Conservation (phyloP, 306 rosid species). For the Quillaja saponaria region DNA sequence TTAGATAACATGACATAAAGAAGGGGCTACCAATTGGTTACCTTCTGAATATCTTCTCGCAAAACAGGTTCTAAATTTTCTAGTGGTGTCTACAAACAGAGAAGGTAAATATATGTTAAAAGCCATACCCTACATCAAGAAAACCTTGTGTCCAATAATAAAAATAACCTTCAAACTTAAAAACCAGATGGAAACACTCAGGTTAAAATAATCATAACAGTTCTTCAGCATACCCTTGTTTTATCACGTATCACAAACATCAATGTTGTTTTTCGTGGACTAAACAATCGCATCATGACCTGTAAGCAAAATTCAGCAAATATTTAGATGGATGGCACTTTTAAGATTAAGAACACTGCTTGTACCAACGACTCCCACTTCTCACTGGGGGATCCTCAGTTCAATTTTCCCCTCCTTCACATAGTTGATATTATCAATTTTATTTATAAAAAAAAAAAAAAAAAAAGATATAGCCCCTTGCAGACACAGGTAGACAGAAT, state of each 20-base stretch:
- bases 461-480: not conserved
- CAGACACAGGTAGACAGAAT: conserved; percentile 14
- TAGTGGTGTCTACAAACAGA: conserved; percentile 74
- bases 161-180: conserved; percentile 5
- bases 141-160: conserved; percentile 9
- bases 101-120: conserved; percentile 32
- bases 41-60: conserved; percentile 98
- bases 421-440: too few relatives aligned
- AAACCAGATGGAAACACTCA: conserved; percentile 3
- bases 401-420: too few relatives aligned
- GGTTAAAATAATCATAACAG: conserved; percentile 5
- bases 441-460: too few relatives aligned
- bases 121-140: conserved; percentile 13
- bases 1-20: conserved; percentile 10
- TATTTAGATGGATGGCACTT: conserved; percentile 17
- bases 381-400: too few relatives aligned
- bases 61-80: conserved; percentile 97
- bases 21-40: conserved; percentile 28
- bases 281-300: conserved; percentile 99
- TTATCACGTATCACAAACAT: conserved; percentile 98
- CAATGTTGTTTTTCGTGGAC: conserved; percentile 96
- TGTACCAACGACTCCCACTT: too few relatives aligned
- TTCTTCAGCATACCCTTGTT: conserved; percentile 71
- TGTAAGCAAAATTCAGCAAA: conserved; percentile 39
- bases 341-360: not conserved